phyloP scores from a whole-genome alignment of 179 eudicot species.

The Beta corolliflora region DNA sequence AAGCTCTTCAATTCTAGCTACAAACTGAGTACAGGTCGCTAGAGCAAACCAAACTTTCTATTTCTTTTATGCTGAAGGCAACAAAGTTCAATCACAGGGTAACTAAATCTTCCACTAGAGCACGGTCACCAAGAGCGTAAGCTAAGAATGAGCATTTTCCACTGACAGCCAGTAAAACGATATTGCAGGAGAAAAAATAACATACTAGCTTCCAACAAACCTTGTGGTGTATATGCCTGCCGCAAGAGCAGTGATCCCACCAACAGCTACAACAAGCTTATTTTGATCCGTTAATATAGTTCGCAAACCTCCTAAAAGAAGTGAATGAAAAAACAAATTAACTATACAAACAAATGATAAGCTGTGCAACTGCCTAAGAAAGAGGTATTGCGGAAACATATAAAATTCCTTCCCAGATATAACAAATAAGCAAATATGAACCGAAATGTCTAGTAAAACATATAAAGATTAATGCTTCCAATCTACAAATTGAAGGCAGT shows the following conservation, averaged over 20 bases:
- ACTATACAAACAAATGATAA: not conserved
- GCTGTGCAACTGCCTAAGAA: not conserved
- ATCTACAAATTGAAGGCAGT: not conserved
- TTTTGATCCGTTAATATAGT: constrained; percentile 87
- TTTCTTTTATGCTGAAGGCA: no score
- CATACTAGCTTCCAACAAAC: constrained; percentile 37
- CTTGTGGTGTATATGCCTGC: constrained; percentile 95
- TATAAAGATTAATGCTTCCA: not conserved
- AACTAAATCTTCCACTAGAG: no score
- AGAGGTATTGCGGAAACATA: not conserved
- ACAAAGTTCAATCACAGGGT: no score
- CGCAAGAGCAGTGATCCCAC: constrained; percentile 92
- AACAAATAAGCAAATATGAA: not conserved
- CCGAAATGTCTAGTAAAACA: not conserved
- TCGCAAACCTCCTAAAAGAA: constrained; percentile 67
- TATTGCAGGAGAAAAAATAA: not conserved
- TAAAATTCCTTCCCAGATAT: not conserved
- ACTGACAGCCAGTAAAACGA: not conserved
- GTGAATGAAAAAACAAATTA: not conserved
- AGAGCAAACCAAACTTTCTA: no score
- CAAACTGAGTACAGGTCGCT: no score
- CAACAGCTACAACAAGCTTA: constrained; percentile 89
- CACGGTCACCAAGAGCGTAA: not conserved
- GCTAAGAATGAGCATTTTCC: not conserved
- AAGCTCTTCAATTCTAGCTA: not conserved